Percentiles rank a stretch among this genome's conserved stretches.
Evolutionary conservation across 2,329 filamentous ascomycete species (phyloP).

Genomic region (Neopestalotiopsis rosae): DNA sequence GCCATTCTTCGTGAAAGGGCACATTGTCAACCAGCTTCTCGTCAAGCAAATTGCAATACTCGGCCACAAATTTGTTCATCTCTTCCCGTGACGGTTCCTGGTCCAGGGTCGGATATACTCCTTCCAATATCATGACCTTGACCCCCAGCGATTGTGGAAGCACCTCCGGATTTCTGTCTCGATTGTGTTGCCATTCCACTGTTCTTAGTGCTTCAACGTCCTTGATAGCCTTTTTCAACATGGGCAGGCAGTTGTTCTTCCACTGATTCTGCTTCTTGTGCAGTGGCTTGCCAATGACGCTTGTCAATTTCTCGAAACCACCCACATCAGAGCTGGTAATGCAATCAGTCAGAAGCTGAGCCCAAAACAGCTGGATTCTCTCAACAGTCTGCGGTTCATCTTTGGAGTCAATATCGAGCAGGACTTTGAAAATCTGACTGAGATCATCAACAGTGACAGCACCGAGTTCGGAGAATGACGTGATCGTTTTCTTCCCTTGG

Average conservation of each 20-base stretch:
- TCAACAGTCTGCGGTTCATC: background rate
- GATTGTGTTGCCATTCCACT: conserved; percentile 14
- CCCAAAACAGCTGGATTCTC: background rate
- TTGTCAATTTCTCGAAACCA: background rate
- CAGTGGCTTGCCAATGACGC: background rate
- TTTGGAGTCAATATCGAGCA: conserved; percentile 11
- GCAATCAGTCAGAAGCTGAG: background rate
- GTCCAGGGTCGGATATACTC: conserved; percentile 1
- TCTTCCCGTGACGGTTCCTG: background rate
- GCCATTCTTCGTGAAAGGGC: conserved; percentile 13
- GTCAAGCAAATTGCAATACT: background rate
- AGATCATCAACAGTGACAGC: conserved; percentile 7
- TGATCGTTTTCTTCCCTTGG: no score
- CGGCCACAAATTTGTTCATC: background rate
- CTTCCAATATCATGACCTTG: conserved; percentile 14
- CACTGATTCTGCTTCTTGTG: background rate
- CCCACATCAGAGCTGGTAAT: background rate
- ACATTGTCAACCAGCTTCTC: background rate
- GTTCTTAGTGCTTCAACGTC: conserved; percentile 23
- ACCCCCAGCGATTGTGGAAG: conserved; percentile 20
- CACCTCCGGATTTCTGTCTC: conserved; percentile 9
- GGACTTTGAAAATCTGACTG: conserved; percentile 19
- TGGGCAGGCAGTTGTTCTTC: conserved; percentile 27
- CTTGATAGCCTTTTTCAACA: conserved; percentile 25
- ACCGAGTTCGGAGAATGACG: no score